phyloP scores from a whole-genome alignment of 169 alveolate species.

The Eimeria zaria region DNA sequence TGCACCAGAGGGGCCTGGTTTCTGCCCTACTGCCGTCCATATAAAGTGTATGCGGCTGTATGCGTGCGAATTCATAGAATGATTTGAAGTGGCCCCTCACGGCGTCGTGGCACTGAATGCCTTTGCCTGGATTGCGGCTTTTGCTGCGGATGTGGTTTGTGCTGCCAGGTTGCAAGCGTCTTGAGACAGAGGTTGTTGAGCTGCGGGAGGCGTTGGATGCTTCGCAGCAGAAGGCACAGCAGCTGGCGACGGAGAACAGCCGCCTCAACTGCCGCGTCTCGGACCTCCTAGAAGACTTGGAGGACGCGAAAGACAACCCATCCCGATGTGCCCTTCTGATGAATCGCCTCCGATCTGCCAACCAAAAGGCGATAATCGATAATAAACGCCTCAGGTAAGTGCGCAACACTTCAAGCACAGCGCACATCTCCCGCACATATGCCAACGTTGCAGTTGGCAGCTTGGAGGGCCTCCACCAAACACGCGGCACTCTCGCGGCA shows the following conservation, averaged over 20 bases:
- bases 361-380: constrained; percentile 58
- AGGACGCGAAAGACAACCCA: constrained; percentile 81
- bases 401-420: background rate
- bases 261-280: constrained; percentile 56
- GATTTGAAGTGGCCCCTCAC: background rate
- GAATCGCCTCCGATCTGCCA: constrained; percentile 62
- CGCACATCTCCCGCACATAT: background rate
- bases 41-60: background rate
- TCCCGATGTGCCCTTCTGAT: constrained; percentile 73
- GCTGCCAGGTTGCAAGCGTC: constrained; percentile 61
- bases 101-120: background rate
- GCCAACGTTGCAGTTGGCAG: background rate
- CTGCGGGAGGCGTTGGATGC: constrained; percentile 36
- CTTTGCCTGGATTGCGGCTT: background rate
- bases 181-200: constrained; percentile 41
- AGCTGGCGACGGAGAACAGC: constrained; percentile 60
- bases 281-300: constrained; percentile 70
- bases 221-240: constrained; percentile 69
- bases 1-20: background rate
- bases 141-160: background rate
- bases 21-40: background rate
- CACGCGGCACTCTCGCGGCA: background rate
- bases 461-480: background rate
- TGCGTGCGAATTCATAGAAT: background rate
- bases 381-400: constrained; percentile 75